Conservation (phyloP, 495 filamentous ascomycete genomes). For the Xylaria nigripes region DNA sequence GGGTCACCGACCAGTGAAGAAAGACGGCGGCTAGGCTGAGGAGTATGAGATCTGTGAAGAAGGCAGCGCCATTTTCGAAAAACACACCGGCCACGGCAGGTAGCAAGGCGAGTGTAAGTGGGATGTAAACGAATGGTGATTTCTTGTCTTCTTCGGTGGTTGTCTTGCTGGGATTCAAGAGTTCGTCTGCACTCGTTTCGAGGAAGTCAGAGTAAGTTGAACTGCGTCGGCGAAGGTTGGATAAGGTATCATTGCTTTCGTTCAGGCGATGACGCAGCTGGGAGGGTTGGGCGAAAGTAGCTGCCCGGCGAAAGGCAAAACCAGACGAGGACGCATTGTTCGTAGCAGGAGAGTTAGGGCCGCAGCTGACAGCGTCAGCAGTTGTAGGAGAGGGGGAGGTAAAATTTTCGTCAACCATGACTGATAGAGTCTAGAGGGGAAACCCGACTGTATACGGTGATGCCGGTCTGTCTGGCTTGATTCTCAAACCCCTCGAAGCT, state of each 20-base stretch:
- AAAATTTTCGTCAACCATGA: constrained; percentile 22
- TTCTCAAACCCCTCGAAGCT: background rate
- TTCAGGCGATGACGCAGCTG: constrained; percentile 17
- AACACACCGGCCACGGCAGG: constrained; percentile 79
- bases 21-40: constrained; percentile 73
- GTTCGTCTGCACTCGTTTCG: constrained; percentile 61
- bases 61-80: constrained; percentile 70
- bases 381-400: constrained; percentile 16
- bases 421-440: constrained; percentile 1
- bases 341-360: background rate
- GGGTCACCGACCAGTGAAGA: constrained; percentile 84
- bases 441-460: constrained; percentile 10
- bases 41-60: constrained; percentile 79
- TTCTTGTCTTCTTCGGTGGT: constrained; percentile 11
- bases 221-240: constrained; percentile 50
- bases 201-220: constrained; percentile 70
- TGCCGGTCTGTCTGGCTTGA: background rate
- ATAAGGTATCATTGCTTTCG: constrained; percentile 15
- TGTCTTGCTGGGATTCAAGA: constrained; percentile 57
- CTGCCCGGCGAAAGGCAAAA: constrained; percentile 27
- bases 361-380: constrained; percentile 3
- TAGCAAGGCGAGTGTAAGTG: constrained; percentile 72
- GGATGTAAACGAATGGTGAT: constrained; percentile 60
- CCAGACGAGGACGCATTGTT: constrained; percentile 11
- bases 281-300: constrained; percentile 27